Conservation (phyloP, 148 eudicot species). For the Rhododendron mucronatum region DNA sequence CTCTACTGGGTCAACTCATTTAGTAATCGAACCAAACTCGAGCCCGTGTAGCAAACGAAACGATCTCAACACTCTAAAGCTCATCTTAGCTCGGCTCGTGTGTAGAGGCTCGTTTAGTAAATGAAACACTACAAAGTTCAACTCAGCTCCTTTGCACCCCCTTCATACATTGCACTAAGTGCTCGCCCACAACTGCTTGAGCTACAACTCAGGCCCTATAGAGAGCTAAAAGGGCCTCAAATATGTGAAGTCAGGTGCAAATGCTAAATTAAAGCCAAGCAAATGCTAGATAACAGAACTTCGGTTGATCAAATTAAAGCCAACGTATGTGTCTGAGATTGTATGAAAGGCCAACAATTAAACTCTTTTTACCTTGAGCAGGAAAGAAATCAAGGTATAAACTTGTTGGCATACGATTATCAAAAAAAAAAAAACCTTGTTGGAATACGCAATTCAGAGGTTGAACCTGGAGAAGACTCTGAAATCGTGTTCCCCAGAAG, state of each 20-base stretch:
- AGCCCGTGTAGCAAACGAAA: background rate
- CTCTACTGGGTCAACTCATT: background rate
- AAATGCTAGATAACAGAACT: background rate
- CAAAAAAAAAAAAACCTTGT: too few relatives aligned
- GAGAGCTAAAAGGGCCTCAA: background rate
- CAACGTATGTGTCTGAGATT: background rate
- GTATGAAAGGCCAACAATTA: background rate
- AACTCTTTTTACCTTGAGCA: background rate
- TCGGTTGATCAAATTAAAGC: background rate
- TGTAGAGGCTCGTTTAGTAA: too few relatives aligned
- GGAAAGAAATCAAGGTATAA: background rate
- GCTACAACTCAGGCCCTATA: background rate
- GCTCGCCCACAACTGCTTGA: background rate
- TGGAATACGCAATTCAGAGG: too few relatives aligned
- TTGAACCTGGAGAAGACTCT: too few relatives aligned
- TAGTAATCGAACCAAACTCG: background rate
- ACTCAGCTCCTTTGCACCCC: background rate
- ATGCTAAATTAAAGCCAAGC: background rate
- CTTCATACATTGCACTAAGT: background rate
- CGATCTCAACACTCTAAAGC: background rate
- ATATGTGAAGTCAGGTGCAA: background rate
- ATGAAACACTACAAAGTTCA: too few relatives aligned
- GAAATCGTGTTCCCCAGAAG: background rate
- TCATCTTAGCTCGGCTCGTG: background rate
- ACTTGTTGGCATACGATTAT: background rate